Evolutionary conservation across 129 eudicot species (phyloP), one percentile per base, ranked within the genome.

Genomic region (Pseudognaphalium luteoalbum): DNA sequence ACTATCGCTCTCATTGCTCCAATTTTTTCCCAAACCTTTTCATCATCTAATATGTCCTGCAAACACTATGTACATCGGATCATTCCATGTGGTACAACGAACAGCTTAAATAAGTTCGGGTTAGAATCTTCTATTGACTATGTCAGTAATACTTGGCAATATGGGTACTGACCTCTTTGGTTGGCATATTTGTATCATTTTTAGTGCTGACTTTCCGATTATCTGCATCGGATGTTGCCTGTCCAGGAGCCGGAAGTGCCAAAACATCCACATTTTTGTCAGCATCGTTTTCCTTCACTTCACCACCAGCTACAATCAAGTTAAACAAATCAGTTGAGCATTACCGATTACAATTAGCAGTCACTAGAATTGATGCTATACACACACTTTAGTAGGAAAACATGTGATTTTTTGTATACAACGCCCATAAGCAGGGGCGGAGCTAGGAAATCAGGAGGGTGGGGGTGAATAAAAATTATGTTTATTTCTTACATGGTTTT

Each of bases 21-120:
- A 3, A 93, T 78, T 33, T 86, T 84, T 59, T 88, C 85, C 98
- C 96, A 93, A 4, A 90, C 77, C 66, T 83, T 88, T 75, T 77
- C 83, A 14, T 90, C 88, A 32, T 57, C 52, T 6, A 58, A 32
- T 9, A 58, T 17, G 19, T 51, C 87, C 92, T 89, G 77, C 68
- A 56, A 30, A 17, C 54, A 59, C 12, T 15, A 1, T 8, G 17
- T 14, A 47, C 2, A 4, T 47, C 54, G 6, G 17, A 47, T 47
- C 17, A 47, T 0, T 47, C 5, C 6, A 14, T 47, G 47, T 16
- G 22, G 6, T 11, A 58, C 9, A 28, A 20, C 3, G 35, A n/a
- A 9, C 35, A 12, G 2, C 47, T 41, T 41, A 41, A 50, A 44
- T 47, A 6, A 0, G 25, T 29, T 21, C 7, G 0, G 61, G 6